These are phyloP conservation scores for Verbascum thapsus DNA, from an alignment of 257 asterid genomes.

Conservation along the genomic window DNA sequence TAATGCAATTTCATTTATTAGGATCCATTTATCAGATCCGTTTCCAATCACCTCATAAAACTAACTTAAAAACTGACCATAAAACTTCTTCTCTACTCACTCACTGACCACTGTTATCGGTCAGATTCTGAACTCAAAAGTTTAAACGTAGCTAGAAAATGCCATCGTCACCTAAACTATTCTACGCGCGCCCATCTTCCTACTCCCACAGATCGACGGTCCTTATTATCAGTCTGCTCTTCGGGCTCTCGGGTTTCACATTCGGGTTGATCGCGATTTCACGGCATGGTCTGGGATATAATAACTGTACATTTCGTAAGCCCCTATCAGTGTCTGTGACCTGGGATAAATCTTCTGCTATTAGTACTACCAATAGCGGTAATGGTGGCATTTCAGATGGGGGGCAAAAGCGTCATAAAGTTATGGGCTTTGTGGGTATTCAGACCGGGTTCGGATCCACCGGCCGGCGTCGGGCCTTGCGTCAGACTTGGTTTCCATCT, in stretches of 20 bases:
- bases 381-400: slow-evolving; percentile 35
- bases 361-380: slow-evolving; percentile 22
- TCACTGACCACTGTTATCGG: neutral
- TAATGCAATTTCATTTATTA: neutral
- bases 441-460: slow-evolving; percentile 88
- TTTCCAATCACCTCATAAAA: slow-evolving; percentile 1
- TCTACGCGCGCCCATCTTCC: slow-evolving; percentile 63
- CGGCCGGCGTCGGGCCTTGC: slow-evolving; percentile 74
- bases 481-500: slow-evolving; percentile 95
- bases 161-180: slow-evolving; percentile 86
- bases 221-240: slow-evolving; percentile 41
- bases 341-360: slow-evolving; percentile 65
- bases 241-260: slow-evolving; percentile 57
- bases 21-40: neutral
- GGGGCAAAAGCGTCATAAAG: slow-evolving; percentile 70
- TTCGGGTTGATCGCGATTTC: slow-evolving; percentile 60
- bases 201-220: slow-evolving; percentile 57
- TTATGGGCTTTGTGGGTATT: slow-evolving; percentile 93
- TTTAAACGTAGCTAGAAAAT: slow-evolving; percentile 33
- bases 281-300: slow-evolving; percentile 39
- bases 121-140: slow-evolving; percentile 9
- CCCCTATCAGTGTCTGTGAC: slow-evolving; percentile 74
- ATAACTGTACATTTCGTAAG: slow-evolving; percentile 45
- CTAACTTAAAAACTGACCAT: no score
- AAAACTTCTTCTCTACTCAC: slow-evolving; percentile 2